Evolutionary conservation across 108 stramenopile genomes (phyloP).

Genomic region (Cyclotella sp.): DNA sequence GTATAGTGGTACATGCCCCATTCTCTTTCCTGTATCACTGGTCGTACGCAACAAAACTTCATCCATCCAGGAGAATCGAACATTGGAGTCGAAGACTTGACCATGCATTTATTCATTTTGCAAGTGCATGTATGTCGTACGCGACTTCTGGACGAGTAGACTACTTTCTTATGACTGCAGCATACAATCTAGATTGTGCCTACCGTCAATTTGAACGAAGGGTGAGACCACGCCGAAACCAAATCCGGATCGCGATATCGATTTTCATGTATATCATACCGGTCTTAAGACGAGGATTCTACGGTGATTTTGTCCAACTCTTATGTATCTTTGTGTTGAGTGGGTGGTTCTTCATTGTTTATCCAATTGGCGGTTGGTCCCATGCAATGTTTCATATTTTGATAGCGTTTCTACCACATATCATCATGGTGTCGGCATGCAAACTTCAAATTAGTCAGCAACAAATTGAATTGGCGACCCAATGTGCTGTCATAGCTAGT

Average conservation of each 20-base stretch:
- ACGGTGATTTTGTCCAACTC: constrained; percentile 29
- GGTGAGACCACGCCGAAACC: constrained; percentile 61
- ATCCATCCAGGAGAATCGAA: constrained; percentile 57
- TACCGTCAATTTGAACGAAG: constrained; percentile 61
- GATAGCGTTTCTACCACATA: constrained; percentile 50
- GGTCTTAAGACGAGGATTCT: constrained; percentile 50
- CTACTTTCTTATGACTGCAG: constrained; percentile 60
- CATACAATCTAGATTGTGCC: constrained; percentile 70
- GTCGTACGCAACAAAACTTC: constrained; percentile 59
- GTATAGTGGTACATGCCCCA: constrained; percentile 65
- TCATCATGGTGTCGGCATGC: constrained; percentile 39
- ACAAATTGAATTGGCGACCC: constrained; percentile 22
- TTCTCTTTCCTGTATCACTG: constrained; percentile 77
- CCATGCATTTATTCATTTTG: constrained; percentile 80
- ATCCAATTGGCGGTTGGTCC: constrained; percentile 86
- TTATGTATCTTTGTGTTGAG: constrained; percentile 33
- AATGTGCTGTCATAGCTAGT: constrained; percentile 28
- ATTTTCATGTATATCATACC: constrained; percentile 69
- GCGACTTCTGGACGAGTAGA: constrained; percentile 66
- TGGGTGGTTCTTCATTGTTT: constrained; percentile 47
- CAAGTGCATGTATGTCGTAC: constrained; percentile 64
- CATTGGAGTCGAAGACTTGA: constrained; percentile 87
- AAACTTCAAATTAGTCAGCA: constrained; percentile 26
- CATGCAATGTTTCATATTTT: constrained; percentile 76
- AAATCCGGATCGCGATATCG: constrained; percentile 59